Base-by-base conservation (phyloP, 441 rosid genomes). In the Erodium texanum region DNA sequence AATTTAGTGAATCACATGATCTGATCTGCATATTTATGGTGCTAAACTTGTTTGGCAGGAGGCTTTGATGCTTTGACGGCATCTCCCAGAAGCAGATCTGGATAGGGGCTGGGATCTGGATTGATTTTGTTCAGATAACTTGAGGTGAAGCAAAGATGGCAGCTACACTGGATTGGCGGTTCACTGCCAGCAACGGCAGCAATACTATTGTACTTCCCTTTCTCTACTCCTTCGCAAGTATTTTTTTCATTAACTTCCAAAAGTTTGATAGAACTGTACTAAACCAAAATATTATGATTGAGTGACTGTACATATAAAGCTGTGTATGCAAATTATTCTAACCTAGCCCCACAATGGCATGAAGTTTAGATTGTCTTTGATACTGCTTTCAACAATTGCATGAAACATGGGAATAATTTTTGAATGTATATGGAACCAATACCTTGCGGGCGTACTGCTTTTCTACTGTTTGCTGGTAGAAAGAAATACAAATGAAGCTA, bases 131-230 rank as follows among this genome's bases (percentile, higher is more conserved):
- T 65, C 50, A 69, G 65, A 67, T 78, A 71, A 73, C 76, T 76
- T 80, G 76, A 74, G 76, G 73, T 75, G 24, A 24, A 77, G 69
- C 54, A 62, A 84, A 74, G 64, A 74, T 96, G 98, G 86, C 97
- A 63, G 81, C 96, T 19, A 73, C 98, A 66, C 79, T 96, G 65
- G 87, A 89, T 81, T 95, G 98, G 99, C 85, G 96, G 79, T 89
- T 80, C 36, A 45, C 90, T 75, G 83, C 89, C 85, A 74, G 62
- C 83, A 88, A 89, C 80, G 95, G 97, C 77, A 86, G 84, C 73
- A 78, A 86, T 78, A 97, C 89, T 62, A 32, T 70, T 84, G 99
- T 95, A 86, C 19, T 56, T 68, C 22, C 48, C 65, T 12, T 0
- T 16, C 20, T 12, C 12, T 54, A n/a, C 16, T 38, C 56, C 70